phyloP scores from a whole-genome alignment of 2,329 filamentous ascomycete genomes.

The Colletotrichum destructivum region DNA sequence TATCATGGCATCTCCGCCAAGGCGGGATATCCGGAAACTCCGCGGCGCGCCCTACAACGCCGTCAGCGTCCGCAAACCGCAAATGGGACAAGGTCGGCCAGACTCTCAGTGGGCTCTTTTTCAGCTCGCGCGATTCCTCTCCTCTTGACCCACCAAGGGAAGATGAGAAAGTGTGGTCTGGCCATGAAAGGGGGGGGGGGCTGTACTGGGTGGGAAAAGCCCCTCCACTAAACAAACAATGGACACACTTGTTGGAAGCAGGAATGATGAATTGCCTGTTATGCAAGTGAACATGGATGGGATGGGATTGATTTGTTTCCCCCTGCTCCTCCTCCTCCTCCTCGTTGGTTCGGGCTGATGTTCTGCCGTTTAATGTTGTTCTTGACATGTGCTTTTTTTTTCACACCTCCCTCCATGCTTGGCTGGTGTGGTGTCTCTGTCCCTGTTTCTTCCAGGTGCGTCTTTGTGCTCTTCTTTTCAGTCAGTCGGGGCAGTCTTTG shows the following conservation, averaged over 20 bases:
- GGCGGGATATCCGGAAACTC: neutral
- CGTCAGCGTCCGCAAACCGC: neutral
- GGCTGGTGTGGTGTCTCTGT: neutral
- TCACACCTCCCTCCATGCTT: neutral
- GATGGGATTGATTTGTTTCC: too few species aligned
- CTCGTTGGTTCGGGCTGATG: too few species aligned
- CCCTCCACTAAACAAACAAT: constrained; percentile 18
- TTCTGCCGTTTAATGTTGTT: too few species aligned
- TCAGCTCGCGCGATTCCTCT: neutral
- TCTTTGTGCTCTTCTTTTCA: neutral
- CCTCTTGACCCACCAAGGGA: constrained; percentile 7
- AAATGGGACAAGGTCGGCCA: neutral
- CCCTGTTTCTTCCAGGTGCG: neutral
- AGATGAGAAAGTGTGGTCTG: neutral
- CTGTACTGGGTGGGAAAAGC: neutral
- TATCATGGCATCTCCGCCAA: neutral
- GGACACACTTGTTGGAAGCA: constrained; percentile 6
- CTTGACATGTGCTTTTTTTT: too few species aligned
- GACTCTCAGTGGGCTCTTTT: too few species aligned
- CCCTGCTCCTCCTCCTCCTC: too few species aligned
- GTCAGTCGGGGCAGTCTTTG: neutral
- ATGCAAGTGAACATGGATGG: neutral
- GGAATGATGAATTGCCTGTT: neutral
- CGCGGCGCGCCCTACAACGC: too few species aligned
- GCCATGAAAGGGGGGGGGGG: neutral